Conservation (phyloP, 306 rosid genomes). For the Lathyrus tuberosus region DNA sequence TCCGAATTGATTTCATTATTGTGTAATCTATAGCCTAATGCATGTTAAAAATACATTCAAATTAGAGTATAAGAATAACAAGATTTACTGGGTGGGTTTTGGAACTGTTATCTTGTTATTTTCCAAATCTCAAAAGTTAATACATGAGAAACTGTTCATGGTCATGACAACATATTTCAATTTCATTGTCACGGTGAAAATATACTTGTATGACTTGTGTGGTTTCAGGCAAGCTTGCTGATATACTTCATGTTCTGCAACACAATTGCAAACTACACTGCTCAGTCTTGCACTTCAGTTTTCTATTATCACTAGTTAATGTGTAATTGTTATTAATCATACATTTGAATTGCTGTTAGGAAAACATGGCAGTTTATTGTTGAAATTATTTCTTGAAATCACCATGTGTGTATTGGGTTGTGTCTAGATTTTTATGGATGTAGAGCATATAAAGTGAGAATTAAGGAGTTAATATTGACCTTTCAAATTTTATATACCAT, state of each 20-base stretch:
- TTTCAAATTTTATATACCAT: neutral
- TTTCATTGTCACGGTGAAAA: neutral
- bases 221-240: neutral
- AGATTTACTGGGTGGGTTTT: neutral
- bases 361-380: neutral
- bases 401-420: neutral
- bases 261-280: slow-evolving; percentile 21
- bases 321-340: neutral
- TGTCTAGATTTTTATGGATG: neutral
- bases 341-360: neutral
- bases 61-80: neutral
- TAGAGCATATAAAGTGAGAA: neutral
- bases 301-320: neutral
- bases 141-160: neutral
- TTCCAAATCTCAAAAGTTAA: neutral
- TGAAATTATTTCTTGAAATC: slow-evolving; percentile 1
- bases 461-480: neutral
- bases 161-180: neutral
- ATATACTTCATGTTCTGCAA: slow-evolving; percentile 9
- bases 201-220: neutral
- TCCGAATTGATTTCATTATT: neutral
- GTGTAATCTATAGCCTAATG: slow-evolving; percentile 15
- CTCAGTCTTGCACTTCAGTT: neutral
- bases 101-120: neutral
- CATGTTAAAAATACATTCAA: slow-evolving; percentile 3